phyloP scores from a whole-genome alignment of 306 rosid genomes.

The Malus sylvestris region DNA sequence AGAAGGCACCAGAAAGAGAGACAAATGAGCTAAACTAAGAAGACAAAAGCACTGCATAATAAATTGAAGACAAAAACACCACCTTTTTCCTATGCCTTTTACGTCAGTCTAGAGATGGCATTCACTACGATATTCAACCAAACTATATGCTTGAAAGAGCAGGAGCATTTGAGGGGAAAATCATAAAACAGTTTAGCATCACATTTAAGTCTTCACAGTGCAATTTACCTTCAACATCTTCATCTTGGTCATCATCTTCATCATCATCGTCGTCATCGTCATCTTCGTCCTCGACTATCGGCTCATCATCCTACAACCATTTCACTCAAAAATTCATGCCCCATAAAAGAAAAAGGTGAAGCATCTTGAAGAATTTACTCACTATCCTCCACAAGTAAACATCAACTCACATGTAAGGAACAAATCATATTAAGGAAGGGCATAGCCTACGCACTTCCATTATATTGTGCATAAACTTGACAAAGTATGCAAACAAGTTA shows the following conservation, averaged over 20 bases:
- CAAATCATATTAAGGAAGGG: neutral
- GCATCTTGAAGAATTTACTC: neutral
- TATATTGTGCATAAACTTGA: neutral
- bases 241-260: slow-evolving; percentile 55
- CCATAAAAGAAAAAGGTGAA: neutral
- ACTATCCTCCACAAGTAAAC: neutral
- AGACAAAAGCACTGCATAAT: neutral
- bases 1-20: neutral
- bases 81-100: neutral
- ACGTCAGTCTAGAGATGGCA: neutral
- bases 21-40: neutral
- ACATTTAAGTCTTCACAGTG: neutral
- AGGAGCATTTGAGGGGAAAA: neutral
- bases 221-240: slow-evolving; percentile 59
- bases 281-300: slow-evolving; percentile 70
- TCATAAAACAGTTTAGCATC: neutral
- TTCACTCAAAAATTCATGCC: neutral
- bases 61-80: neutral
- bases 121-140: neutral
- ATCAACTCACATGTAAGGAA: neutral
- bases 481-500: neutral
- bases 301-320: slow-evolving; percentile 23
- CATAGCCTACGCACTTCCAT: neutral
- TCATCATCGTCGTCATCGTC: slow-evolving; percentile 67
- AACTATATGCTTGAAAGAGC: neutral